phyloP scores from a whole-genome alignment of 164 flowering plant genomes.

The Euptelea pleiosperma region DNA sequence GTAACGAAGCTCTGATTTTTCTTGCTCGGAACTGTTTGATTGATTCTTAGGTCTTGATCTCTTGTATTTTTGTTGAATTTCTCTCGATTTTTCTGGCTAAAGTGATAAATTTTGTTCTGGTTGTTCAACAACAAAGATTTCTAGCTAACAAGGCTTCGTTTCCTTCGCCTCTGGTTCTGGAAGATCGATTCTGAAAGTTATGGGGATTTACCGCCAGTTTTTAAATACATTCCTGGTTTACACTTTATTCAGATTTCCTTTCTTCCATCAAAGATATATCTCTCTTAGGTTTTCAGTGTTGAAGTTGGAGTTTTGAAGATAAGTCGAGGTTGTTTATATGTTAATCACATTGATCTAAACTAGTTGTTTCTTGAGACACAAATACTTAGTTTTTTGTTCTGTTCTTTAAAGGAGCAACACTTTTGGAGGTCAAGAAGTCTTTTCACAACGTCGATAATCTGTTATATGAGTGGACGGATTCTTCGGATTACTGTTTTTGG shows the following conservation, averaged over 20 bases:
- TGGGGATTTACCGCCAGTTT: too few species aligned
- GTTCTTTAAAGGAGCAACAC: conserved; percentile 45
- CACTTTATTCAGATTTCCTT: too few species aligned
- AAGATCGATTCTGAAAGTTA: too few species aligned
- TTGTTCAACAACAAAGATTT: too few species aligned
- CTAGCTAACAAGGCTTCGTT: too few species aligned
- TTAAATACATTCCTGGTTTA: too few species aligned
- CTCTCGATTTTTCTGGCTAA: too few species aligned
- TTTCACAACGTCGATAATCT: conserved; percentile 82
- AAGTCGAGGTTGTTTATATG: conserved; percentile 2
- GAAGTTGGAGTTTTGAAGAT: too few species aligned
- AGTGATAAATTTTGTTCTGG: too few species aligned
- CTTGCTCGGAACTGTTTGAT: not conserved
- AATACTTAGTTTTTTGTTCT: conserved; percentile 4
- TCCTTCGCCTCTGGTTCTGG: too few species aligned
- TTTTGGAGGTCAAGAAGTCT: conserved; percentile 86
- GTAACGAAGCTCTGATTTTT: not conserved
- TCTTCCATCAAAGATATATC: too few species aligned
- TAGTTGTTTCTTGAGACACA: not conserved
- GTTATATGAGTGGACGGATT: conserved; percentile 83
- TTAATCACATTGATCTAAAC: not conserved
- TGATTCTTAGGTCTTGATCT: not conserved
- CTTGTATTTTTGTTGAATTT: not conserved
- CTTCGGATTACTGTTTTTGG: conserved; percentile 90
- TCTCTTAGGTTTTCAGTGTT: too few species aligned